Conservation (phyloP, 2,329 filamentous ascomycete species). For the Lachnellula occidentalis region DNA sequence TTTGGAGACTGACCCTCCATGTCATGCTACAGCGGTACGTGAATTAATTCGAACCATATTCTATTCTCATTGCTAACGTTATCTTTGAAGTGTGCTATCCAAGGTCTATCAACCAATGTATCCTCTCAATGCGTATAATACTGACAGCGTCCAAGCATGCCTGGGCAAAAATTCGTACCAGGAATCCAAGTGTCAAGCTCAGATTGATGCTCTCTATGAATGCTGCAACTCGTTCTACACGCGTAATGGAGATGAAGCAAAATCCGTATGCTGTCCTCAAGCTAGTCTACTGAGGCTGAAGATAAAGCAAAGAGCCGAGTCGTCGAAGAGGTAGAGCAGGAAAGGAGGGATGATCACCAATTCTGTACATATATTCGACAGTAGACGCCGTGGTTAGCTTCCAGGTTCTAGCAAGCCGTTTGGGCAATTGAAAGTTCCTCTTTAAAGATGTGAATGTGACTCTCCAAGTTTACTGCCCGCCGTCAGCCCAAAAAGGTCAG, state of each 20-base stretch:
- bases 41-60: neutral
- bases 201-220: conserved; percentile 83
- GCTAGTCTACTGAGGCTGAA: conserved; percentile 74
- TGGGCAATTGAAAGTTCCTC: neutral
- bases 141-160: conserved; percentile 55
- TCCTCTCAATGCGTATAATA: conserved; percentile 11
- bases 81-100: conserved; percentile 70
- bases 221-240: conserved; percentile 90
- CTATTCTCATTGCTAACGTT: neutral
- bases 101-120: conserved; percentile 56
- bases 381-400: neutral
- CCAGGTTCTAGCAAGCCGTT: no score
- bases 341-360: neutral
- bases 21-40: conserved; percentile 77
- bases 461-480: conserved; percentile 47
- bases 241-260: conserved; percentile 68
- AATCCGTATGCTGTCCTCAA: conserved; percentile 80
- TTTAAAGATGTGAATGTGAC: conserved; percentile 39
- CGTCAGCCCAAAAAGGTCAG: conserved; percentile 49
- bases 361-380: neutral
- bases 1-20: conserved; percentile 69
- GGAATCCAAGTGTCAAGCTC: conserved; percentile 71
- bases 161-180: conserved; percentile 79
- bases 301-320: conserved; percentile 59
- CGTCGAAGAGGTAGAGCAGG: conserved; percentile 5